These are phyloP conservation scores for Monilinia fructigena DNA, from an alignment of 2,329 filamentous ascomycete genomes.

Conservation along the genomic window DNA sequence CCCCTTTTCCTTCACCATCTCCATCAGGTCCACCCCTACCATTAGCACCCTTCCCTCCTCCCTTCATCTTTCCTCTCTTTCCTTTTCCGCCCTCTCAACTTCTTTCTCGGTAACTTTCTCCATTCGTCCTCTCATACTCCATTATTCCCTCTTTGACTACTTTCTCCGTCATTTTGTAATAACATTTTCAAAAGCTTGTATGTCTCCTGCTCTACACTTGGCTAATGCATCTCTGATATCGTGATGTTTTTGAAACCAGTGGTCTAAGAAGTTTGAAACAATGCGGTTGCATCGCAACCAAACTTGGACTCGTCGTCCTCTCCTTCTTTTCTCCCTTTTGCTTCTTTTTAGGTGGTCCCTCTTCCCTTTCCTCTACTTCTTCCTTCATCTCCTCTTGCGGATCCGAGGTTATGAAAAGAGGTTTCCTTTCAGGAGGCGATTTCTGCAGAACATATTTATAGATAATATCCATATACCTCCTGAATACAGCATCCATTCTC, in stretches of 20 bases:
- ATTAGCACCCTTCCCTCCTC: constrained; percentile 40
- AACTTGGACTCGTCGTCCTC: constrained; percentile 54
- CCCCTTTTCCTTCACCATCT: constrained; percentile 36
- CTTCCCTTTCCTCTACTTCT: constrained; percentile 43
- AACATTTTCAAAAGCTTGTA: constrained; percentile 79
- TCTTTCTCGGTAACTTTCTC: constrained; percentile 50
- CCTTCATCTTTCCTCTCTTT: constrained; percentile 33
- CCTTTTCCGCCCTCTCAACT: constrained; percentile 31
- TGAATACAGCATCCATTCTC: constrained; percentile 80
- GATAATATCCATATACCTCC: constrained; percentile 88
- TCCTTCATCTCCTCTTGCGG: constrained; percentile 44
- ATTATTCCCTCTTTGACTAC: constrained; percentile 71
- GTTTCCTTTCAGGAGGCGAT: constrained; percentile 64
- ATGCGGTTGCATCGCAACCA: constrained; percentile 82
- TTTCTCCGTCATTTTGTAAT: constrained; percentile 67
- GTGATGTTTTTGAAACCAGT: constrained; percentile 74
- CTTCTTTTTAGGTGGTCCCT: constrained; percentile 42
- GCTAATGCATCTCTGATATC: constrained; percentile 85
- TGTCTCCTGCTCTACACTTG: constrained; percentile 63
- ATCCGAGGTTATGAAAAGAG: constrained; percentile 66
- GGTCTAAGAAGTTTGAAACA: constrained; percentile 88
- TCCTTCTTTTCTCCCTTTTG: constrained; percentile 44
- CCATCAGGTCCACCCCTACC: constrained; percentile 36
- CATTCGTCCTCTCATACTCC: constrained; percentile 59
- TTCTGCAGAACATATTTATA: constrained; percentile 71